Evolutionary conservation across 2,329 filamentous ascomycete species (phyloP).

Genomic region (Penicillium sp.): DNA sequence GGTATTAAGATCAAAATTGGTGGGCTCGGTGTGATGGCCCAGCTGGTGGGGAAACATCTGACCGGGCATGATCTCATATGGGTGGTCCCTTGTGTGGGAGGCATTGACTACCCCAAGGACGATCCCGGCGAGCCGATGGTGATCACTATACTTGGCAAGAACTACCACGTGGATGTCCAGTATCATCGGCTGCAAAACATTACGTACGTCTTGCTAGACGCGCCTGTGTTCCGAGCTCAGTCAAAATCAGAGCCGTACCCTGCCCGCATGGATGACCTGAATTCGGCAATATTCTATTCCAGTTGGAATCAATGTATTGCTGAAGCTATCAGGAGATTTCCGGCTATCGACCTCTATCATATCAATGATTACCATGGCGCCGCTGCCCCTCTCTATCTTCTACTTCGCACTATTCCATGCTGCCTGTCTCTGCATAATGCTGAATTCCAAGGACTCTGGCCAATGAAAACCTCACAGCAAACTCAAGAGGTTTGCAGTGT

Average conservation of each 20-base stretch:
- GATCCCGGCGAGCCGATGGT: constrained; percentile 60
- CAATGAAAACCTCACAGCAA: constrained; percentile 62
- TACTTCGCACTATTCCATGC: constrained; percentile 59
- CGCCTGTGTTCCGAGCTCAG: constrained; percentile 65
- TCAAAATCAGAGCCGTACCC: constrained; percentile 65
- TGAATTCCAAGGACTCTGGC: constrained; percentile 69
- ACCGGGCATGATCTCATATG: constrained; percentile 65
- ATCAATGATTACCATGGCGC: constrained; percentile 67
- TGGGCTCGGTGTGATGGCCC: constrained; percentile 69
- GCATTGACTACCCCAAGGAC: constrained; percentile 63
- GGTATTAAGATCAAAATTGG: constrained; percentile 70
- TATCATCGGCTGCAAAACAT: constrained; percentile 65
- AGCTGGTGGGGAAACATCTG: constrained; percentile 66
- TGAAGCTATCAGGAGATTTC: constrained; percentile 62
- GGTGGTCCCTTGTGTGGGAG: constrained; percentile 63
- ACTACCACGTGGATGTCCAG: constrained; percentile 63
- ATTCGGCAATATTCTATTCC: constrained; percentile 66
- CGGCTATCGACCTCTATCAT: constrained; percentile 60
- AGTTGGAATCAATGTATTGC: constrained; percentile 71
- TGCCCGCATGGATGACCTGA: constrained; percentile 67
- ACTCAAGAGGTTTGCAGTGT: constrained; percentile 63
- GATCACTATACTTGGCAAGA: constrained; percentile 60
- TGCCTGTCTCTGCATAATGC: constrained; percentile 67
- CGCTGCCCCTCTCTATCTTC: constrained; percentile 62
- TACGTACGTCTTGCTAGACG: constrained; percentile 66